Conservation (phyloP, 2,329 filamentous ascomycete genomes). For the Xylaria sp. region DNA sequence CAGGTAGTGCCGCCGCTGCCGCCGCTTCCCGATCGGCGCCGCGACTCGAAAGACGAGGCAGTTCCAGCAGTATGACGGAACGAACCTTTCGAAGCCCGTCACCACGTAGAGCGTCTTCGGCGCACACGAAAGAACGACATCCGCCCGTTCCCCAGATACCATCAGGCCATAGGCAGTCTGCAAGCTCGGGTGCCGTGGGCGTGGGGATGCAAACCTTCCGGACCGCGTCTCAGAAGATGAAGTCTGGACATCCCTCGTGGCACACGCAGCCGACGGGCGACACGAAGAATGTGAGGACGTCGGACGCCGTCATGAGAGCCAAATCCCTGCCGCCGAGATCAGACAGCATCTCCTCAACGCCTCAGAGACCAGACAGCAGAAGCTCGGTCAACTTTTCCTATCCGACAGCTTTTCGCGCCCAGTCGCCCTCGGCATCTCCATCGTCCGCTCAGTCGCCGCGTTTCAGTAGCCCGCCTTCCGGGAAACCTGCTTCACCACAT, state of each 20-base stretch:
- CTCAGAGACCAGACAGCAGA: slow-evolving; percentile 51
- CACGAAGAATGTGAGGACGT: slow-evolving; percentile 47
- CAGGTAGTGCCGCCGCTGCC: slow-evolving; percentile 50
- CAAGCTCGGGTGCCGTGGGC: slow-evolving; percentile 45
- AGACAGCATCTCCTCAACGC: slow-evolving; percentile 31
- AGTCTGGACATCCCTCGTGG: slow-evolving; percentile 50
- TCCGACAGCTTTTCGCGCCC: slow-evolving; percentile 48
- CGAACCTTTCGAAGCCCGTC: slow-evolving; percentile 84
- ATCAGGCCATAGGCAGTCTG: slow-evolving; percentile 35
- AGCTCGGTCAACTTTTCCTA: slow-evolving; percentile 62
- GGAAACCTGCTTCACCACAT: slow-evolving; percentile 20
- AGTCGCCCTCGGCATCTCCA: slow-evolving; percentile 43
- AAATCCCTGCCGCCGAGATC: slow-evolving; percentile 38
- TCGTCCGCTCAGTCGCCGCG: slow-evolving; percentile 25
- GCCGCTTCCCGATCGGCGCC: slow-evolving; percentile 39
- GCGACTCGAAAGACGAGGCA: slow-evolving; percentile 66
- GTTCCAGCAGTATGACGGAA: slow-evolving; percentile 83
- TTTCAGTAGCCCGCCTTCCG: slow-evolving; percentile 18
- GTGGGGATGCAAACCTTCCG: slow-evolving; percentile 53
- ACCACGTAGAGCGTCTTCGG: slow-evolving; percentile 51
- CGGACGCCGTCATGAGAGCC: slow-evolving; percentile 45
- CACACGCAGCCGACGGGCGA: slow-evolving; percentile 52
- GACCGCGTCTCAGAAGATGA: slow-evolving; percentile 57
- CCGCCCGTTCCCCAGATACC: slow-evolving; percentile 81
- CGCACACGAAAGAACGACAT: slow-evolving; percentile 47